phyloP scores from a whole-genome alignment of 768 basidiomycete species.

The Sarcomyxa edulis region DNA sequence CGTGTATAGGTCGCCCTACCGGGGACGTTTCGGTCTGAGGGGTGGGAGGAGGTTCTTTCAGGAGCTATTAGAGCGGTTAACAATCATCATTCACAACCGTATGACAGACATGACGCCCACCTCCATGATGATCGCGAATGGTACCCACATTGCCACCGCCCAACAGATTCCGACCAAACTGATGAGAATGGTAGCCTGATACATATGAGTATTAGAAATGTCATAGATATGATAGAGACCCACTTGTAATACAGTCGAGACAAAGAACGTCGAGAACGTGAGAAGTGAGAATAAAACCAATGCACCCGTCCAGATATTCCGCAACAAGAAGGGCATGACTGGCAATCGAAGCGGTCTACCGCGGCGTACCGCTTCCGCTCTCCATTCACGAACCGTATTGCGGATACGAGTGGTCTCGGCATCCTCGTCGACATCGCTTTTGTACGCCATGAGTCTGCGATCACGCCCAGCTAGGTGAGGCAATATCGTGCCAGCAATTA shows the following conservation, averaged over 20 bases:
- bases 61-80: conserved; percentile 41
- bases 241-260: conserved; percentile 72
- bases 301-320: conserved; percentile 92
- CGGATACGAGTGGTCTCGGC: conserved; percentile 67
- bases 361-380: conserved; percentile 71
- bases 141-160: conserved; percentile 98
- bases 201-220: not conserved
- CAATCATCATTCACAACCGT: too few relatives aligned
- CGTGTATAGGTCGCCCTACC: conserved; percentile 38
- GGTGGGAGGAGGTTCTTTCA: conserved; percentile 59
- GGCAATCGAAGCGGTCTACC: conserved; percentile 77
- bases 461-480: conserved; percentile 83
- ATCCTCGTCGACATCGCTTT: conserved; percentile 69
- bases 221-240: too few relatives aligned
- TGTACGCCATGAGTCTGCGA: conserved; percentile 67
- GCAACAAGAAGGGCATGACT: conserved; percentile 83
- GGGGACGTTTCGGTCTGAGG: conserved; percentile 5
- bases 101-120: conserved; percentile 42
- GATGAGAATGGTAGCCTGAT: conserved; percentile 75
- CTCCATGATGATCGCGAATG: conserved; percentile 98
- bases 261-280: conserved; percentile 83
- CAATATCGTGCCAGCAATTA: conserved; percentile 73
- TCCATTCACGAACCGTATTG: conserved; percentile 74
- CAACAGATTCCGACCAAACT: conserved; percentile 88
- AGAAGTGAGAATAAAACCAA: conserved; percentile 74